Percentiles rank a stretch among this genome's conserved stretches.
These are phyloP conservation scores for Chaetomiaceae sp. DNA, from an alignment of 2,329 filamentous ascomycete genomes.

Conservation along the genomic window DNA sequence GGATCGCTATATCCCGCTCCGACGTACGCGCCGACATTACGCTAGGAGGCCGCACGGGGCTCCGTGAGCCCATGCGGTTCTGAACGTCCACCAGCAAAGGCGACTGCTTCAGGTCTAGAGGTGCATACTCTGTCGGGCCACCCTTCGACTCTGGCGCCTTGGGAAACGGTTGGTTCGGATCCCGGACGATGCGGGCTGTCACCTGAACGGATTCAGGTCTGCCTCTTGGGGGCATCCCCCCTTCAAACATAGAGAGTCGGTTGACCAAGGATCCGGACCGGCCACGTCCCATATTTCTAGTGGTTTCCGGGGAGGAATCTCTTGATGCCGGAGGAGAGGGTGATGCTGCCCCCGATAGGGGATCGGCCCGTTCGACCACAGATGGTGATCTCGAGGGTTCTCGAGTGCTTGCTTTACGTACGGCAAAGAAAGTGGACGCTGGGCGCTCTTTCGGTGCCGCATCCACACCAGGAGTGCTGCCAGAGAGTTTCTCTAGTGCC, in stretches of 20 bases:
- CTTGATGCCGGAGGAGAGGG: constrained; percentile 38
- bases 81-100: constrained; percentile 57
- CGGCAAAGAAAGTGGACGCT: constrained; percentile 56
- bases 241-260: constrained; percentile 54
- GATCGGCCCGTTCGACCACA: constrained; percentile 41
- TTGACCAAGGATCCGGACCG: constrained; percentile 53
- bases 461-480: constrained; percentile 32
- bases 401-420: constrained; percentile 41
- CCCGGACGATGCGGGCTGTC: constrained; percentile 76
- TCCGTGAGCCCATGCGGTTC: constrained; percentile 33
- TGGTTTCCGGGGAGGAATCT: constrained; percentile 46
- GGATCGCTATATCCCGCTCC: constrained; percentile 19
- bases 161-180: constrained; percentile 44
- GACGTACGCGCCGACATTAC: constrained; percentile 25
- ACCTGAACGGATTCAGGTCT: constrained; percentile 79
- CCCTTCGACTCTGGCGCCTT: constrained; percentile 39
- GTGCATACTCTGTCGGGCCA: constrained; percentile 42
- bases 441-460: constrained; percentile 37
- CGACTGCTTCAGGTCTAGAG: constrained; percentile 54
- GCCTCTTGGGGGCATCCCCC: constrained; percentile 40
- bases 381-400: constrained; percentile 45
- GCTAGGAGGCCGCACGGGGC: constrained; percentile 28
- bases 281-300: constrained; percentile 36
- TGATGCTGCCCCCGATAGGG: constrained; percentile 36
- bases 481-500: constrained; percentile 75